These are phyloP conservation scores for Fusarium sulawesiense DNA, from an alignment of 2,329 filamentous ascomycete species.

Conservation along the genomic window DNA sequence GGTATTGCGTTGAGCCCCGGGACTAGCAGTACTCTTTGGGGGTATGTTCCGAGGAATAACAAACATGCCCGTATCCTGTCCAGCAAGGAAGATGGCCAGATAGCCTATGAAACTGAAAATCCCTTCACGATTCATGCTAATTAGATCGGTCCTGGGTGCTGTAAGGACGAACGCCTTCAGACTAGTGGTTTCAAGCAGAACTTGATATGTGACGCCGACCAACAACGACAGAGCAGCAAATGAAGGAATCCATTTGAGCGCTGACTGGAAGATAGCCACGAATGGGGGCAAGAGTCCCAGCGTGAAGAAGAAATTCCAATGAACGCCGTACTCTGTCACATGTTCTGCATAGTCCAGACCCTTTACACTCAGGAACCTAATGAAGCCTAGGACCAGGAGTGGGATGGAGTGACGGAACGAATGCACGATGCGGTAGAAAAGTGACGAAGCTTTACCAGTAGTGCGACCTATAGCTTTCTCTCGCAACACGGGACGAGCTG, in stretches of 20 bases:
- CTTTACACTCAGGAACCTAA: slow-evolving; percentile 90
- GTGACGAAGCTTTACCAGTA: slow-evolving; percentile 60
- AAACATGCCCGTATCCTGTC: slow-evolving; percentile 84
- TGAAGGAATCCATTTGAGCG: slow-evolving; percentile 77
- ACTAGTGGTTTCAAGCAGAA: slow-evolving; percentile 78
- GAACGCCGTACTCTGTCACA: slow-evolving; percentile 95
- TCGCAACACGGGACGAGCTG: slow-evolving; percentile 82
- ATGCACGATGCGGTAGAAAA: slow-evolving; percentile 68
- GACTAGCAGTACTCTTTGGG: slow-evolving; percentile 55
- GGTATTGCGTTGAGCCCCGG: slow-evolving; percentile 62
- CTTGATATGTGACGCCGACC: slow-evolving; percentile 77
- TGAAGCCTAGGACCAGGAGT: slow-evolving; percentile 80
- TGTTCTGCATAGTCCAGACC: slow-evolving; percentile 96
- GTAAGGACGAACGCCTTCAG: slow-evolving; percentile 86
- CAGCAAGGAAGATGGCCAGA: slow-evolving; percentile 91
- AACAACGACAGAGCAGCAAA: slow-evolving; percentile 80
- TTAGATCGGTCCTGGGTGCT: slow-evolving; percentile 79
- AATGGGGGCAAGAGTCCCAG: slow-evolving; percentile 89
- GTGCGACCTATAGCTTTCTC: slow-evolving; percentile 65
- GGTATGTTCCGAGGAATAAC: slow-evolving; percentile 73
- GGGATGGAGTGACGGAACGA: slow-evolving; percentile 86
- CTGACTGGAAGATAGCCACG: slow-evolving; percentile 82
- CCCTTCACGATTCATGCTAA: slow-evolving; percentile 94
- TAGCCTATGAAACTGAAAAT: slow-evolving; percentile 97
- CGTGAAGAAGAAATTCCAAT: slow-evolving; percentile 99